Evolutionary conservation across 2,329 filamentous ascomycete genomes (phyloP).

Genomic region (Endothia cerciana): DNA sequence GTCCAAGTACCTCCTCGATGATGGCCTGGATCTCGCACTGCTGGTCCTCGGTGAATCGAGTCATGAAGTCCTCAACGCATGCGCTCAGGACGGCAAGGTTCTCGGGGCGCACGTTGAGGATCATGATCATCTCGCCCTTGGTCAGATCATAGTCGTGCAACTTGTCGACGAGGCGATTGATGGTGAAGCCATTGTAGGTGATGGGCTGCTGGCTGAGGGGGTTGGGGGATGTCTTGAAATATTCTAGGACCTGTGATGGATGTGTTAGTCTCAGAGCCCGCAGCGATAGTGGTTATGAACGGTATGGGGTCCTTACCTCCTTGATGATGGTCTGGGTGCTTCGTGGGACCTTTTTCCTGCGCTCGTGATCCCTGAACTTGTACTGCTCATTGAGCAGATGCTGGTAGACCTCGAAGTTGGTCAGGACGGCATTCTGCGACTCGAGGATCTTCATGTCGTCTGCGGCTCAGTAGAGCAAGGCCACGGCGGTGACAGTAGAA

Average conservation of each 20-base stretch:
- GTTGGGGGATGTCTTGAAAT: slow-evolving; percentile 58
- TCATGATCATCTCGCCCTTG: slow-evolving; percentile 71
- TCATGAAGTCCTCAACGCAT: slow-evolving; percentile 67
- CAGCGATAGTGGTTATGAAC: not conserved
- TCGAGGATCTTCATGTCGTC: slow-evolving; percentile 69
- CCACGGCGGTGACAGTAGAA: not conserved
- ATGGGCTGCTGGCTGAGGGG: slow-evolving; percentile 60
- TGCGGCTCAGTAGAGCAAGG: not conserved
- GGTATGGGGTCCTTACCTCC: slow-evolving; percentile 55
- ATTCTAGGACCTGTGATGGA: slow-evolving; percentile 59
- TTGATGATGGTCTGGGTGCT: slow-evolving; percentile 65
- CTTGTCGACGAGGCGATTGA: slow-evolving; percentile 57
- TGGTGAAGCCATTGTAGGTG: slow-evolving; percentile 56
- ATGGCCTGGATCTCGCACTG: slow-evolving; percentile 61
- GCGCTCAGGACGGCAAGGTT: slow-evolving; percentile 62
- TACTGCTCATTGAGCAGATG: slow-evolving; percentile 64
- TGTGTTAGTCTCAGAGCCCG: slow-evolving; percentile 18
- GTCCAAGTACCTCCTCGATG: slow-evolving; percentile 61
- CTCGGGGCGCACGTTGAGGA: slow-evolving; percentile 66
- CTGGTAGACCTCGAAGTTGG: slow-evolving; percentile 74
- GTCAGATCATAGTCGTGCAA: slow-evolving; percentile 63
- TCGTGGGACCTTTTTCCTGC: slow-evolving; percentile 45
- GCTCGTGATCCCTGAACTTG: slow-evolving; percentile 50
- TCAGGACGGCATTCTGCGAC: slow-evolving; percentile 69
- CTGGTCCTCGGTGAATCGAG: slow-evolving; percentile 62